phyloP scores from a whole-genome alignment of 148 eudicot species.

The Diospyros lotus region DNA sequence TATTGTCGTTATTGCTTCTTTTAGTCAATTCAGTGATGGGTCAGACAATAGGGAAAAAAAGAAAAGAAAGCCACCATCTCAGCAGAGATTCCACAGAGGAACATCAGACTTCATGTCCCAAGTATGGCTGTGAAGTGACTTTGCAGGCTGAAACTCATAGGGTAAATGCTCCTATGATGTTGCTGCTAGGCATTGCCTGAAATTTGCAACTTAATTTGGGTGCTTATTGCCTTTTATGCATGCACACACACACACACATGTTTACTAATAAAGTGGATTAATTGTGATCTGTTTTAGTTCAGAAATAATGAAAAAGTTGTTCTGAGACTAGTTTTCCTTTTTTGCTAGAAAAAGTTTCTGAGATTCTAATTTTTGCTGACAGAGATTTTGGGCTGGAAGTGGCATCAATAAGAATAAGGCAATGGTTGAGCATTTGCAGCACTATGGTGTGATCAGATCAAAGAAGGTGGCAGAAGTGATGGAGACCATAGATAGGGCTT shows the following conservation, averaged over 20 bases:
- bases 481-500: constrained; percentile 83
- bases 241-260: no score
- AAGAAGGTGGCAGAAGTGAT: constrained; percentile 76
- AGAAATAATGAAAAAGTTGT: neutral
- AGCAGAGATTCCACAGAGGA: neutral
- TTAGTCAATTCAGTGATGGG: neutral
- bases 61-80: neutral
- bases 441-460: constrained; percentile 61
- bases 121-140: no score
- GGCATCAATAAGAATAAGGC: constrained; percentile 44
- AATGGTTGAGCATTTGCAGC: constrained; percentile 61
- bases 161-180: neutral
- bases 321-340: neutral
- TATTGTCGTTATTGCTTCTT: neutral
- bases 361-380: constrained; percentile 13
- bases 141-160: neutral
- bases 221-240: neutral
- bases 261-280: neutral
- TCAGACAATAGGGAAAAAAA: neutral
- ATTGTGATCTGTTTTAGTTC: constrained; percentile 3
- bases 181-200: neutral
- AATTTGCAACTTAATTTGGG: neutral
- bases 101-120: neutral
- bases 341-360: no score
- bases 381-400: constrained; percentile 58